These are phyloP conservation scores for Morella rubra DNA, from an alignment of 306 rosid genomes.

Conservation along the genomic window DNA sequence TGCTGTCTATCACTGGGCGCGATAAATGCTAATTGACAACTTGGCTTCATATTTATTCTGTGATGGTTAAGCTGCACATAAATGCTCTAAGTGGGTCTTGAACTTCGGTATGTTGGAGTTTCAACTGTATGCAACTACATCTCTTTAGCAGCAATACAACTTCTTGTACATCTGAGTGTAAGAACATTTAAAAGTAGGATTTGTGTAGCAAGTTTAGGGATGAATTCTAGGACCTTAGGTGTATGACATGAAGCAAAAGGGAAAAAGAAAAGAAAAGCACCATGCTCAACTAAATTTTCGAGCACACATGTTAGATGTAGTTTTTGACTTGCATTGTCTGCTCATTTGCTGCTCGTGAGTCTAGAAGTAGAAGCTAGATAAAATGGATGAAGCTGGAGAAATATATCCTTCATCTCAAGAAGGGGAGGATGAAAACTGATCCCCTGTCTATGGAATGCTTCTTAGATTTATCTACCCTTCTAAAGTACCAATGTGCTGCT, in stretches of 20 bases:
- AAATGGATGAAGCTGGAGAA: constrained; percentile 8
- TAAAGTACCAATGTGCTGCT: not conserved
- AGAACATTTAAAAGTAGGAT: not conserved
- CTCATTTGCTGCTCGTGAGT: not conserved
- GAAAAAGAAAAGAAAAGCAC: not conserved
- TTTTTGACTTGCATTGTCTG: not conserved
- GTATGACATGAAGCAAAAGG: not conserved
- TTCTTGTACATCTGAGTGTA: not conserved
- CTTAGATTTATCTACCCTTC: constrained; percentile 9
- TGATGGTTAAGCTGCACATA: not conserved
- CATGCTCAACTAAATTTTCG: not conserved
- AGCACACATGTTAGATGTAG: not conserved
- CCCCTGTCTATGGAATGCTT: not conserved
- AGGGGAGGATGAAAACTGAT: not conserved
- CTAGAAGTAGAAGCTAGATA: not conserved
- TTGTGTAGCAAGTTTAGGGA: not conserved
- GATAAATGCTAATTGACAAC: not conserved
- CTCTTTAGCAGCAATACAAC: not conserved
- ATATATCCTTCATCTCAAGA: not conserved
- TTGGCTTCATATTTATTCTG: not conserved
- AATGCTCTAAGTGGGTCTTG: constrained; percentile 2
- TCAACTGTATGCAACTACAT: not conserved
- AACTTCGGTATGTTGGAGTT: not conserved
- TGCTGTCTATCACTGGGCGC: not conserved
- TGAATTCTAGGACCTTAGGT: not conserved